Conservation (phyloP, 768 basidiomycete species). For the Gautieria morchelliformis region DNA sequence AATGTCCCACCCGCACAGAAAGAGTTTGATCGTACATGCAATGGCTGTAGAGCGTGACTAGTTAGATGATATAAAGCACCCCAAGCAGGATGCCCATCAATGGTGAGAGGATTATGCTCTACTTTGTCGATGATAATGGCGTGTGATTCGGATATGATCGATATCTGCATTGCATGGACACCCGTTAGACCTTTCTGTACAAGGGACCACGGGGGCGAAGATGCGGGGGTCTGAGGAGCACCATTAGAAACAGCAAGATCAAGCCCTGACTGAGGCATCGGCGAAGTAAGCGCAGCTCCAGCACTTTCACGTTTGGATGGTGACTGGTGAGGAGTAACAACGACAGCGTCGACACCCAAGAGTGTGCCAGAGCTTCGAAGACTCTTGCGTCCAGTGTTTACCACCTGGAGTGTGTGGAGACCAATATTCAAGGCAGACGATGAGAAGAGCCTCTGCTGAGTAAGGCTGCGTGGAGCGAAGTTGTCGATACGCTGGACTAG, state of each 20-base stretch:
- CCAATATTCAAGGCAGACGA: constrained; percentile 39
- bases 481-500: constrained; percentile 36
- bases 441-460: constrained; percentile 61
- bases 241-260: neutral
- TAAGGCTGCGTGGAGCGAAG: constrained; percentile 26
- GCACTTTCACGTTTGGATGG: neutral
- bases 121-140: constrained; percentile 77
- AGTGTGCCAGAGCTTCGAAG: constrained; percentile 24
- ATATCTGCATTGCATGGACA: constrained; percentile 71
- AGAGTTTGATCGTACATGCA: constrained; percentile 66
- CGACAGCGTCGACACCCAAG: constrained; percentile 56
- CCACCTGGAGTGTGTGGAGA: constrained; percentile 54
- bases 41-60: constrained; percentile 49
- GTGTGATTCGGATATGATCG: constrained; percentile 57
- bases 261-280: constrained; percentile 3
- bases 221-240: neutral
- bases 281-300: constrained; percentile 4
- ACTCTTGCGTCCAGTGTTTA: constrained; percentile 39
- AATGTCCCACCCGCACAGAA: constrained; percentile 82
- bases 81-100: constrained; percentile 76
- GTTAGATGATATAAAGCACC: constrained; percentile 62
- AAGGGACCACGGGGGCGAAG: constrained; percentile 42
- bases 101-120: constrained; percentile 70
- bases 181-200: constrained; percentile 61
- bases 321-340: constrained; percentile 36